Evolutionary conservation across 1,284 basidiomycete genomes (phyloP), one percentile per base, ranked within the genome.

Genomic region (Fomes fomentarius): DNA sequence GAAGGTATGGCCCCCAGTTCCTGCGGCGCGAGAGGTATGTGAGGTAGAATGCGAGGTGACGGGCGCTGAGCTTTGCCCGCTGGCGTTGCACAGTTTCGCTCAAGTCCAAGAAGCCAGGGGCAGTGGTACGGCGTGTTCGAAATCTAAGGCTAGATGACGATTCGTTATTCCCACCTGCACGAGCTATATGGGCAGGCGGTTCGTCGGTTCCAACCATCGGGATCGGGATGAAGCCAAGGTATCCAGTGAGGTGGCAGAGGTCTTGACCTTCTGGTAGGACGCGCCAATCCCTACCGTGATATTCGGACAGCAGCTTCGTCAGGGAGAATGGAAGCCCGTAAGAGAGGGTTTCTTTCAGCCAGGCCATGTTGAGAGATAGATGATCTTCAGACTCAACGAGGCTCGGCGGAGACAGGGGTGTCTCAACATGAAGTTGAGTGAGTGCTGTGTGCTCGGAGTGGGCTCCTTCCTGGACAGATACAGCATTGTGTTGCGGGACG

Each of bases 1-100:
- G 66, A 2, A 77, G 69, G 61, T 71, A 82, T 0, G 80, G 80
- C 0, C 81, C 80, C 72, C 74, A 82, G n/a, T 69, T 61, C 17
- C 79, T 69, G 30, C 75, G 69, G 1, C 64, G 63, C 14, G 66
- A 67, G 17, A 80, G 69, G 50, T 80, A 83, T 17, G 69, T 66
- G 65, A 82, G 74, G 50, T 79, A 71, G 58, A 82, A 82, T 5
- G 77, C 78, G 25, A 70, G 70, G 39, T 69, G 69, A 17, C 77
- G 69, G 0, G 81, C 65, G 52, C 37, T 8, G 6, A 51, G 33
- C 7, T 49, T 54, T 11, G 58, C 60, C n/a, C 60, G 53, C 6
- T 55, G 47, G 2, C 64, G 43, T 39, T 75, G 74, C n/a, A 61
- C 54, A 14, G 40, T 17, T 37, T 52, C 51, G 50, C 50, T 57